Conservation (phyloP, 768 basidiomycete genomes). For the Boletus sensibilis region DNA sequence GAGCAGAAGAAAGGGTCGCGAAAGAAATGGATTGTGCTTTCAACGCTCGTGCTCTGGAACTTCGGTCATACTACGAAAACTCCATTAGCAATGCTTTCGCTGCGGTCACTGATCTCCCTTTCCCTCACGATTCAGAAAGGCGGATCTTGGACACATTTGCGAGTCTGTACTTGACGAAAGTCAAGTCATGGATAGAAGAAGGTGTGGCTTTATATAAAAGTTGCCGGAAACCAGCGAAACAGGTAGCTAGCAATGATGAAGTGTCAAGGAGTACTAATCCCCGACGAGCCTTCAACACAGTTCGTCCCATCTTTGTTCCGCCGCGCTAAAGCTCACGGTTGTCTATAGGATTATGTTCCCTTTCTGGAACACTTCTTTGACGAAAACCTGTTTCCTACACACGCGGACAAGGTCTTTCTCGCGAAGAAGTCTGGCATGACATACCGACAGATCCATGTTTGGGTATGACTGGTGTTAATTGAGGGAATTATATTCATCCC, state of each 20-base stretch:
- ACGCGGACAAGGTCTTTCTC: constrained; percentile 1
- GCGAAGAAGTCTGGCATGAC: constrained; percentile 2
- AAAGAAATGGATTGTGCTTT: constrained; percentile 1
- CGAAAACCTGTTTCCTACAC: background rate
- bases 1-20: background rate
- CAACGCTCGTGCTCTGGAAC: constrained; percentile 2
- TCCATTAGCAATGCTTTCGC: background rate
- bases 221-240: background rate
- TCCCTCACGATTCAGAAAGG: background rate
- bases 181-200: background rate
- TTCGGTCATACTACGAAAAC: background rate
- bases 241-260: background rate
- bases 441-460: constrained; percentile 6
- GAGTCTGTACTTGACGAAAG: background rate
- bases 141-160: background rate
- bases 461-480: background rate
- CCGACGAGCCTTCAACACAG: background rate
- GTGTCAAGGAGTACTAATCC: background rate
- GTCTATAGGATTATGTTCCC: background rate
- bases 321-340: background rate
- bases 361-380: constrained; percentile 4
- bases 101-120: background rate
- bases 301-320: background rate
- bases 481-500: background rate
- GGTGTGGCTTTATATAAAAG: background rate